Base-by-base conservation (phyloP, 2,329 filamentous ascomycete species). In the Zelopaecilomyces penicillatus region DNA sequence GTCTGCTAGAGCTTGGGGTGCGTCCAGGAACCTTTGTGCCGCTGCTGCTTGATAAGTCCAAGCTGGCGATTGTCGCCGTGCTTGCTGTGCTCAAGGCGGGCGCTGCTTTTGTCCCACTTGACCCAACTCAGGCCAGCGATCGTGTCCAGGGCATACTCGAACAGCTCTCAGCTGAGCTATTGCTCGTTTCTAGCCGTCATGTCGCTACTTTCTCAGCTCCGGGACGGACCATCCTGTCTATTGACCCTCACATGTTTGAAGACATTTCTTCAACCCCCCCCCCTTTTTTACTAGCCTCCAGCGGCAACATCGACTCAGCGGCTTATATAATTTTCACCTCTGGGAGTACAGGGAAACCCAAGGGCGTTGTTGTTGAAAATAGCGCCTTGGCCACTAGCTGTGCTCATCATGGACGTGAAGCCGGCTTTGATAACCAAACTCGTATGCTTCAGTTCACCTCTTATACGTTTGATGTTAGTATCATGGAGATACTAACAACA, bases 391-490 rank as follows among this genome's bases (percentile, higher is more conserved):
- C 9, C 11, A 6, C 34, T 2, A 19, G 8, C 6, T 19, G 11
- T n/a, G 5, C 27, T 5, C 26, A 11, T 28, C 12, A 8, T 12
- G 12, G 19, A 28, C 11, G 10, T 33, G 29, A 28, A 12, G 40
- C 10, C 37, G 19, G 33, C 27, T 5, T 32, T n/a, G 8, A 38
- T 19, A 5, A n/a, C 5, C 11, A 11, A 26, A n/a, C 40, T 2
- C 27, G 41, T 19, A 10, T 33, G 10, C 30, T 48, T 6, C 42
- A 48, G 29, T 51, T 51, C 27, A n/a, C 49, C 8, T 36, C 44
- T 3, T 50, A 47, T 11, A 36, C 31, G 5, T 50, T 51, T 30
- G 47, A 51, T 36, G 45, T 44, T 4, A 36, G 31, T 26, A 47
- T 47, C 5, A 8, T 27, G 4, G 37, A 45, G 5, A 43, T 44